Percentiles rank a stretch among this genome's conserved stretches.
These are phyloP conservation scores for Geotrichum candidum DNA, from an alignment of 1,139 yeast species.

Conservation along the genomic window DNA sequence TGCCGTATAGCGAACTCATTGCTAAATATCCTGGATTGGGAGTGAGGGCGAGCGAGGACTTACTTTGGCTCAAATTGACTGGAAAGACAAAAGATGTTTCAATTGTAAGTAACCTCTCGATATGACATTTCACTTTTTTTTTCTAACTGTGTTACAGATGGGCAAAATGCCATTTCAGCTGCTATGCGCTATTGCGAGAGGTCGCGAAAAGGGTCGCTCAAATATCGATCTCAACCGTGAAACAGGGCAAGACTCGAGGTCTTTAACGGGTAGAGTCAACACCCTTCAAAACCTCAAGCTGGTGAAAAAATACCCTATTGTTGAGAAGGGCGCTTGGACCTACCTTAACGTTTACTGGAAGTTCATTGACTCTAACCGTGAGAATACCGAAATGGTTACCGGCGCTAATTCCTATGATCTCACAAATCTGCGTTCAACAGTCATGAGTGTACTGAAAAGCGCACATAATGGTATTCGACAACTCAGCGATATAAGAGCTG, in stretches of 20 bases:
- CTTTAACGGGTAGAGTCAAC: constrained; percentile 35
- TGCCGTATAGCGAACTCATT: constrained; percentile 19
- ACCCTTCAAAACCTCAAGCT: constrained; percentile 33
- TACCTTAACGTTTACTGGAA: constrained; percentile 31
- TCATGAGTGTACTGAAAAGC: constrained; percentile 50
- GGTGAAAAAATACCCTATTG: constrained; percentile 33
- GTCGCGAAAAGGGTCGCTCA: constrained; percentile 35
- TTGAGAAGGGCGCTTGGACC: constrained; percentile 31
- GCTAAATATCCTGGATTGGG: constrained; percentile 23
- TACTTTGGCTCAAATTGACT: constrained; percentile 36
- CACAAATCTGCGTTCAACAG: constrained; percentile 36
- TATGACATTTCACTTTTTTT: neutral
- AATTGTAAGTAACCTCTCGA: constrained; percentile 2
- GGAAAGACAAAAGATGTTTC: constrained; percentile 28
- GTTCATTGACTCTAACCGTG: constrained; percentile 24
- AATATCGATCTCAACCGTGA: constrained; percentile 33
- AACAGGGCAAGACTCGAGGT: constrained; percentile 40
- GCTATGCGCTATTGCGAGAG: constrained; percentile 35
- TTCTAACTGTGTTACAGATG: constrained; percentile 20
- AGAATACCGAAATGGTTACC: constrained; percentile 5
- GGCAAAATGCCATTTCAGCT: constrained; percentile 36
- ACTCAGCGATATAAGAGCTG: constrained; percentile 18
- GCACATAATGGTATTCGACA: constrained; percentile 71
- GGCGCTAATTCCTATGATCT: constrained; percentile 30
- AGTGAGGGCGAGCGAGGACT: constrained; percentile 33